Base-by-base conservation (phyloP, 805 yeast genomes). In the Lipomyces yamanashiensis region DNA sequence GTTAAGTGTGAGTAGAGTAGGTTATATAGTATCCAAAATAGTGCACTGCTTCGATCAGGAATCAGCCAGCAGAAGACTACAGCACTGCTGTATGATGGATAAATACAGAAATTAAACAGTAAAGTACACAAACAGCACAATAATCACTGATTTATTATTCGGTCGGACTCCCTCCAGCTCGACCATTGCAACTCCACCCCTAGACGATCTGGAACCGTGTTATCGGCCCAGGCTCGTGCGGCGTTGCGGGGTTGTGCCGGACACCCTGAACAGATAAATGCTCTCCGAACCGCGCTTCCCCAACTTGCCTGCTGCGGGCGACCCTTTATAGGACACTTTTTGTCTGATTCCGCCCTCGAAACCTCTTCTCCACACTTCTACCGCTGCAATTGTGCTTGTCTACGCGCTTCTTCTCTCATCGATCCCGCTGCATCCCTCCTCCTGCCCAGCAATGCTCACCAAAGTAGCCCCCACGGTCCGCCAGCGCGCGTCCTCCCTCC, bases 401-500 rank as follows among this genome's bases (percentile, higher is more conserved):
- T 39, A 37, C 39, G n/a, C 56, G 13, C 34, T 28, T 41, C n/a
- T 21, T 23, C 39, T 19, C 15, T 41, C 23, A 6, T 17, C 5
- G 17, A 13, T 33, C 37, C 7, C 34, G 2, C 15, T 53, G 47
- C n/a, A 39, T 3, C 8, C 28, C n/a, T n/a, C 5, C 28, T 2
- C 5, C 28, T 28, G 28, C 28, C 28, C 47, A 17, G 7, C 45
- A 34, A 64, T 62, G 66, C 41, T 59, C 17, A 62, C 58, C 36
- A 59, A 52, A 52, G 59, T 57, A 21, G 62, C 56, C 13, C 64
- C 66, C 34, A 51, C 62, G 1, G 37, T 47, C 9, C 69, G 67
- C 33, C 36, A 54, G 19, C 59, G 67, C 7, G 67, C 69, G 17
- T 36, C 58, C 8, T 55, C 67, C 40, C 60, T 71, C 17, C 67